These are phyloP conservation scores for Kokia cookei DNA, from an alignment of 441 rosid genomes.

Conservation along the genomic window DNA sequence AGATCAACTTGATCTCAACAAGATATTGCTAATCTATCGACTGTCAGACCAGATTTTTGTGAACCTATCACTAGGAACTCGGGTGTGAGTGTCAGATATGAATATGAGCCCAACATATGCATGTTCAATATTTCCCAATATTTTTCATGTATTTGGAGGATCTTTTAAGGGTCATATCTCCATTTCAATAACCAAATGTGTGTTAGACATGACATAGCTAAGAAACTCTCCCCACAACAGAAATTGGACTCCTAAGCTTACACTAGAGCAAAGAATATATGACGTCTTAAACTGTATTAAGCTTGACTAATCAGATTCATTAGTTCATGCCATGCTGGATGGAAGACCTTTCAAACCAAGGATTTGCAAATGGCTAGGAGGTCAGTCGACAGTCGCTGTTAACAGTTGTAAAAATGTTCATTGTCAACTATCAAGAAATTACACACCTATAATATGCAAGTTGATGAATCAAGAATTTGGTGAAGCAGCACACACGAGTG, in stretches of 20 bases:
- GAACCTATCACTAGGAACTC: not conserved
- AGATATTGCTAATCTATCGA: not conserved
- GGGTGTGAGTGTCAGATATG: not conserved
- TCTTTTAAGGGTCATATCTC: not conserved
- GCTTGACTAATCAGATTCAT: slow-evolving; percentile 5
- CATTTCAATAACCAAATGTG: not conserved
- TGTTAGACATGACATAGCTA: not conserved
- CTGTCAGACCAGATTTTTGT: not conserved
- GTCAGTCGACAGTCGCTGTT: not conserved
- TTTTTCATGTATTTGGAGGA: not conserved
- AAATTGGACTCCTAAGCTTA: not conserved
- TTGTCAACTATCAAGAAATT: slow-evolving; percentile 3
- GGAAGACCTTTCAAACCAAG: not conserved
- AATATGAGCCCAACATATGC: not conserved
- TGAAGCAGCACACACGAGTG: not conserved
- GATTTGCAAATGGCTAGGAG: not conserved
- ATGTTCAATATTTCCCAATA: not conserved
- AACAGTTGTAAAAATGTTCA: not conserved
- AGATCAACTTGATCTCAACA: not conserved
- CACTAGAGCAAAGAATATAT: not conserved
- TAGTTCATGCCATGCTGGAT: not conserved
- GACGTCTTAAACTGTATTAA: not conserved
- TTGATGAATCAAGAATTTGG: not conserved
- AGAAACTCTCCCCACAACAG: not conserved
- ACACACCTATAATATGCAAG: not conserved